Base-by-base conservation (phyloP, 1,284 basidiomycete species). In the Ganoderma lingzhi region DNA sequence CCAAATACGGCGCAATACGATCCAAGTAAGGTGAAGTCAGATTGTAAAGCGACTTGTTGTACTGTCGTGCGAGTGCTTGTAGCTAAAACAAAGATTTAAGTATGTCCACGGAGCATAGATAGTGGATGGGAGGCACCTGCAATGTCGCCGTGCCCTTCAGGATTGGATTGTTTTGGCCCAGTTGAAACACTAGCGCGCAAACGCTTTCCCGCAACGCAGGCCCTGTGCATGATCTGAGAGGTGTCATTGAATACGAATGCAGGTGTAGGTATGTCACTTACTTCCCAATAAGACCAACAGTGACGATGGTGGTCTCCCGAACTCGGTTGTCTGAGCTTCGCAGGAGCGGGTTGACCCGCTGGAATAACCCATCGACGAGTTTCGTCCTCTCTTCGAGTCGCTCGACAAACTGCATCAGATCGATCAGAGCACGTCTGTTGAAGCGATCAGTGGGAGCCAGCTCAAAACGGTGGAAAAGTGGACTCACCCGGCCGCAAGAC, bases 11-110 rank as follows among this genome's bases (percentile, higher is more conserved):
- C 0, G 92, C 90, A 65, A 97, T 85, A 37, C 87, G 84, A 39
- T 89, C 85, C 70, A 96, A 82, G 77, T 92, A 90, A 0, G 94
- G 93, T 3, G 87, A 86, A 10, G 95, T 78, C 44, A 96, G 83
- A 10, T 85, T 85, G 76, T 94, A 94, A 0, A 90, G 87, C 0
- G 89, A 84, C 75, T 93, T 95, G 55, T 87, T 84, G 73, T 89
- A 84, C 65, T 84, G 78, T 68, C 86, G 88, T 30, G 89, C 86
- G 51, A 93, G 76, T 0, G 83, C 84, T 6, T 88, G 79, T 28
- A 96, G 83, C 93, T 96, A 71, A 39, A 44, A 63, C 68, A 55
- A 68, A 17, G 60, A 53, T 37, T 48, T 51, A 42, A 39, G 41
- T 14, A 45, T 23, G 14, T 12, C 8, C 39, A 35, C 17, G 1